A percentile compares a stretch with the other conserved stretches of the same genome.
Evolutionary conservation across 2,329 filamentous ascomycete species (phyloP).

Genomic region (Dryadomyces quercivorus): DNA sequence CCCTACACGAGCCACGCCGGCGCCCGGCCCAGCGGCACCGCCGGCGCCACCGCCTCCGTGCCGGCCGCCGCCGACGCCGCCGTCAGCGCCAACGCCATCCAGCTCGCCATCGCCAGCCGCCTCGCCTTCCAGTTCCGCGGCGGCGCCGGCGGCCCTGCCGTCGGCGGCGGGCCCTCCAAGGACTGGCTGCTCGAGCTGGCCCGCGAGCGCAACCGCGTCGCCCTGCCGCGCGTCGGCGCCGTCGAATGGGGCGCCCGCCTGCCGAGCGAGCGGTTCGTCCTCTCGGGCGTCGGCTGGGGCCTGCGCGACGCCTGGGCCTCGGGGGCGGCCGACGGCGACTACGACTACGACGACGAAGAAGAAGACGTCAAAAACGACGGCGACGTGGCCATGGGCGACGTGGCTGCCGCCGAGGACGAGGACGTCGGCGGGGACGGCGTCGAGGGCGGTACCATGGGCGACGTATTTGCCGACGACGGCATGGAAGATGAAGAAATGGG

Average conservation of each 20-base stretch:
- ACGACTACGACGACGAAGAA: slow-evolving; percentile 26
- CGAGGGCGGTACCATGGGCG: slow-evolving; percentile 41
- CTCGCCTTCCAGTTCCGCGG: slow-evolving; percentile 57
- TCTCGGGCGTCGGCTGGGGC: slow-evolving; percentile 54
- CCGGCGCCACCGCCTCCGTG: slow-evolving; percentile 35
- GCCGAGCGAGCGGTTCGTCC: slow-evolving; percentile 55
- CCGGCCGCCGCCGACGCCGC: slow-evolving; percentile 35
- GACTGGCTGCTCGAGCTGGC: slow-evolving; percentile 71
- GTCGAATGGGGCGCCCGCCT: slow-evolving; percentile 57
- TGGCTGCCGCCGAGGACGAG: slow-evolving; percentile 36
- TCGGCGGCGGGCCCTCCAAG: slow-evolving; percentile 46
- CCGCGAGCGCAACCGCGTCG: slow-evolving; percentile 54
- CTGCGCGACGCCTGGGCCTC: slow-evolving; percentile 45
- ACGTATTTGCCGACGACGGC: slow-evolving; percentile 25
- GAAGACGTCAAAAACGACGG: slow-evolving; percentile 15
- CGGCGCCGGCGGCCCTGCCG: slow-evolving; percentile 31
- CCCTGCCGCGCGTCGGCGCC: slow-evolving; percentile 48
- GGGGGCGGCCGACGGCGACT: slow-evolving; percentile 28
- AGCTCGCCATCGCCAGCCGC: slow-evolving; percentile 59
- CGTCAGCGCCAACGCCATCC: slow-evolving; percentile 55
- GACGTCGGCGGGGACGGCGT: slow-evolving; percentile 43
- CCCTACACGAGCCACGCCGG: slow-evolving; percentile 51
- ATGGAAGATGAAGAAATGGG: slow-evolving; percentile 24
- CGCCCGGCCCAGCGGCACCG: slow-evolving; percentile 33
- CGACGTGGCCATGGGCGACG: slow-evolving; percentile 28